Percentiles rank a stretch among this genome's conserved stretches.
Conservation (phyloP, 257 asterid species). For the Solanum paucissectum region DNA sequence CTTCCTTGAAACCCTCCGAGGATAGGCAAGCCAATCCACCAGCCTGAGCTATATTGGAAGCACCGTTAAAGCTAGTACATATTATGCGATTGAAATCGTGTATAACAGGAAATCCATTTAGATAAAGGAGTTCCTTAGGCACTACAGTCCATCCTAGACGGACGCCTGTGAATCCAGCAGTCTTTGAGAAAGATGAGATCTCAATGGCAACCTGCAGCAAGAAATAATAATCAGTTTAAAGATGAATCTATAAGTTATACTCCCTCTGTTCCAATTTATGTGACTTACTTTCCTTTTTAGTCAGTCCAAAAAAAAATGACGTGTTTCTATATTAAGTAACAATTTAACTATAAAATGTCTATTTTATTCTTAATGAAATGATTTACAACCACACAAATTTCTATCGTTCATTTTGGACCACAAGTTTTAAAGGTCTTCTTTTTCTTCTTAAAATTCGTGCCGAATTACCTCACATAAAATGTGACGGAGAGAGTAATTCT, state of each 20-base stretch:
- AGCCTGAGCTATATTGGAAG: constrained; percentile 81
- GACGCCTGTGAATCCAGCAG: constrained; percentile 90
- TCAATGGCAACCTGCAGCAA: constrained; percentile 71
- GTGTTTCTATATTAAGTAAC: too few species aligned
- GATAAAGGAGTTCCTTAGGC: constrained; percentile 64
- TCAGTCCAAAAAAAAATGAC: too few species aligned
- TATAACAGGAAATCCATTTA: constrained; percentile 70
- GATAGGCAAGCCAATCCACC: constrained; percentile 81
- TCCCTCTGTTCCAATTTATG: too few species aligned
- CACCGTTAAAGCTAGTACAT: constrained; percentile 80
- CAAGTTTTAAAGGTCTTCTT: too few species aligned
- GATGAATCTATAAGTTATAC: neutral
- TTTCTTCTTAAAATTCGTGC: too few species aligned
- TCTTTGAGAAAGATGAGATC: constrained; percentile 81
- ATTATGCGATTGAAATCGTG: constrained; percentile 63
- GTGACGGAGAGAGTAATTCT: neutral
- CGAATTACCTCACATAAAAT: too few species aligned
- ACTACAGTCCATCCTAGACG: constrained; percentile 96
- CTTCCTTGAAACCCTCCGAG: constrained; percentile 51
- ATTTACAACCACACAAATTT: too few species aligned
- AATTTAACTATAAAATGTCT: too few species aligned
- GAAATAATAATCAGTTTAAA: neutral
- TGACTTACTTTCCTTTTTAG: too few species aligned
- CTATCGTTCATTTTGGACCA: too few species aligned
- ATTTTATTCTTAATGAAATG: too few species aligned